Conservation (phyloP, 2,329 filamentous ascomycete genomes). For the Verticillium albo-atrum region DNA sequence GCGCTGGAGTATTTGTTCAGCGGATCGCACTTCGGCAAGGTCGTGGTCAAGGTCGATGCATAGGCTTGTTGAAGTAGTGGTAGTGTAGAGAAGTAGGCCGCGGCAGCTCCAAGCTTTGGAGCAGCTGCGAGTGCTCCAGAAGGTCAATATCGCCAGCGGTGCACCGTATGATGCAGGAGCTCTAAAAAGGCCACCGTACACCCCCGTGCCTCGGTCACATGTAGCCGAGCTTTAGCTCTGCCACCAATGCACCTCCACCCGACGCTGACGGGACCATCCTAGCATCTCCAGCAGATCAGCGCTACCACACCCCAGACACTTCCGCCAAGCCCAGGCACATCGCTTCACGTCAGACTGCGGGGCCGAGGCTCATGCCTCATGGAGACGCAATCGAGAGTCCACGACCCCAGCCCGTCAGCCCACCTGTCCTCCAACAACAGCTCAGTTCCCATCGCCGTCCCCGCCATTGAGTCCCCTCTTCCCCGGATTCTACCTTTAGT, state of each 20-base stretch:
- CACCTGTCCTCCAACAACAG: background rate
- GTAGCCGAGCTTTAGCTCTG: background rate
- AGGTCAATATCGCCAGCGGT: no score
- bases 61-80: constrained; percentile 9
- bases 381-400: background rate
- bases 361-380: background rate
- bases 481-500: background rate
- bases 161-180: no score
- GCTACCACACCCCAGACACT: background rate
- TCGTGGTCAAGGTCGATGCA: constrained; percentile 39
- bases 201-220: background rate
- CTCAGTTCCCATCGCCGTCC: background rate
- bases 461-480: background rate
- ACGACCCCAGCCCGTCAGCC: background rate
- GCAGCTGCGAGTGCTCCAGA: no score
- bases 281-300: background rate
- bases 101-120: no score
- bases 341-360: background rate
- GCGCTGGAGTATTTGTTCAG: constrained; percentile 48
- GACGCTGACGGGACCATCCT: background rate
- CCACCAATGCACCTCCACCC: background rate
- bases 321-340: background rate
- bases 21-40: constrained; percentile 54
- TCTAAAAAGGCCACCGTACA: no score
- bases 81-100: no score